Percentiles rank a stretch among this genome's conserved stretches.
phyloP scores from a whole-genome alignment of 495 filamentous ascomycete genomes.

The Podospora comata region DNA sequence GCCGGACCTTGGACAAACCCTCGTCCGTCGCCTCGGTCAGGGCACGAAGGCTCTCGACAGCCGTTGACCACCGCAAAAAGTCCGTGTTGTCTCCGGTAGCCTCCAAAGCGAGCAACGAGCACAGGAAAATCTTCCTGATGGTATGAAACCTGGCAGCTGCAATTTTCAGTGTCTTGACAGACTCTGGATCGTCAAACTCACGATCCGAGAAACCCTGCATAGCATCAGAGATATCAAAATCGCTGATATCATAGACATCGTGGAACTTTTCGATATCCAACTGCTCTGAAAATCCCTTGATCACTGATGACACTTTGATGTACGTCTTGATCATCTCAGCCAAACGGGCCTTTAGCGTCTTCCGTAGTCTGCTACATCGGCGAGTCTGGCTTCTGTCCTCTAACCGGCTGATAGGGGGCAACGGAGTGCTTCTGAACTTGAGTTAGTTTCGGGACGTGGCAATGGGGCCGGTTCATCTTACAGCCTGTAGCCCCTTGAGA shows the following conservation, averaged over 20 bases:
- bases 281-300: constrained; percentile 71
- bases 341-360: constrained; percentile 65
- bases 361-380: constrained; percentile 74
- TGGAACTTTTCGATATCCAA: constrained; percentile 83
- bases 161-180: constrained; percentile 73
- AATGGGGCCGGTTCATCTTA: constrained; percentile 41
- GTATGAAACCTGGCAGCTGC: constrained; percentile 75
- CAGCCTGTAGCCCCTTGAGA: constrained; percentile 91
- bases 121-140: constrained; percentile 76
- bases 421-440: constrained; percentile 65
- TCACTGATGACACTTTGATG: constrained; percentile 58
- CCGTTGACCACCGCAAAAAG: constrained; percentile 73
- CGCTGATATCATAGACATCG: constrained; percentile 86
- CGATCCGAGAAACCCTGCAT: constrained; percentile 56
- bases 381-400: constrained; percentile 75
- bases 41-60: constrained; percentile 68
- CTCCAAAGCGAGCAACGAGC: constrained; percentile 80
- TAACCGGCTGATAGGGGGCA: constrained; percentile 78
- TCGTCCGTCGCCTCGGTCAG: constrained; percentile 59
- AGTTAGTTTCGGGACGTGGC: constrained; percentile 38
- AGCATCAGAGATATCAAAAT: constrained; percentile 69
- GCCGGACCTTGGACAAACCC: constrained; percentile 53
- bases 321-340: constrained; percentile 66
- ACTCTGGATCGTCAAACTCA: constrained; percentile 70
- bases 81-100: constrained; percentile 81